These are phyloP conservation scores for Tricholoma bakamatsutake DNA, from an alignment of 768 basidiomycete species.

Conservation along the genomic window DNA sequence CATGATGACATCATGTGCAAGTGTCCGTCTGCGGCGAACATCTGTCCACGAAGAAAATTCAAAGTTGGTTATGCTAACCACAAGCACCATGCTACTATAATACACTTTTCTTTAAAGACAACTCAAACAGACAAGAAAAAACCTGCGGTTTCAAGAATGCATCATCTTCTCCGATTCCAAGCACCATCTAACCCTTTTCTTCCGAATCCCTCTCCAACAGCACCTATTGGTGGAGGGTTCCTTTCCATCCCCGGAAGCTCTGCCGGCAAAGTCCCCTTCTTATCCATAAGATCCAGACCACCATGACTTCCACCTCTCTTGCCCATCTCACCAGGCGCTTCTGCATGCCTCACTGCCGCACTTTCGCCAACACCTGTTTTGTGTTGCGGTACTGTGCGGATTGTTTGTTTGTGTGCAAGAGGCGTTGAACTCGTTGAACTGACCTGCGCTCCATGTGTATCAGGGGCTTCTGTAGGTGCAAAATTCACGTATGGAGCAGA, in stretches of 20 bases:
- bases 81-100: not conserved
- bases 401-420: constrained; percentile 39
- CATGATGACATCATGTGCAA: no score
- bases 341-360: constrained; percentile 35
- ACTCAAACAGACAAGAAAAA: not conserved
- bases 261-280: constrained; percentile 29
- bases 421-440: constrained; percentile 37
- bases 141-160: not conserved
- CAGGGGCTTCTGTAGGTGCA: constrained; percentile 34
- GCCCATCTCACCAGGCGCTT: constrained; percentile 43
- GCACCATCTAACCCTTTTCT: constrained; percentile 40
- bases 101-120: not conserved
- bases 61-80: not conserved
- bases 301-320: constrained; percentile 35
- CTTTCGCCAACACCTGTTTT: constrained; percentile 41
- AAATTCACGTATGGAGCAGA: constrained; percentile 41
- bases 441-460: constrained; percentile 26
- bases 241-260: constrained; percentile 34
- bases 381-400: constrained; percentile 34
- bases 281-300: constrained; percentile 39
- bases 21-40: no score
- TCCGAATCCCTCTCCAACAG: constrained; percentile 38
- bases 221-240: constrained; percentile 42
- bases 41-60: not conserved
- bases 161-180: constrained; percentile 45